A percentile compares a stretch with the other conserved stretches of the same genome.
Conservation (phyloP, 2,329 filamentous ascomycete species). For the Pezicula radicicola region DNA sequence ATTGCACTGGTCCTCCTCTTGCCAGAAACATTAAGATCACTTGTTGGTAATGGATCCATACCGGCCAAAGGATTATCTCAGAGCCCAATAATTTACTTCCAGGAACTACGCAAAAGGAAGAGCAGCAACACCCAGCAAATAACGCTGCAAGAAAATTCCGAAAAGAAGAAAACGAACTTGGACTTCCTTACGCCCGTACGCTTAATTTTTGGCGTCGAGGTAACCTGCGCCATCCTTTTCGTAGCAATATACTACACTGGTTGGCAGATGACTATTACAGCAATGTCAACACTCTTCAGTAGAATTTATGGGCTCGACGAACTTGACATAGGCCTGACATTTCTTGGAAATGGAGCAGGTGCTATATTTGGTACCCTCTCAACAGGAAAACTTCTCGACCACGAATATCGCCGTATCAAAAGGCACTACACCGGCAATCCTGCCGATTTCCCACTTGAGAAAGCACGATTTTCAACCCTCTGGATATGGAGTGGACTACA, state of each 20-base stretch:
- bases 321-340: constrained; percentile 23
- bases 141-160: not conserved
- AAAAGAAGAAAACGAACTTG: constrained; percentile 12
- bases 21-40: constrained; percentile 20
- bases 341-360: constrained; percentile 41
- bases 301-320: constrained; percentile 18
- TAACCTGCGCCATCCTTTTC: constrained; percentile 21
- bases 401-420: constrained; percentile 57
- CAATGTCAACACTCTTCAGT: constrained; percentile 21
- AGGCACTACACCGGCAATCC: constrained; percentile 7
- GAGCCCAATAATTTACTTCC: not conserved
- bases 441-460: constrained; percentile 38
- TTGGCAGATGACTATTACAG: constrained; percentile 25
- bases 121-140: not conserved
- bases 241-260: constrained; percentile 22
- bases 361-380: constrained; percentile 41
- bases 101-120: not conserved
- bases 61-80: not conserved
- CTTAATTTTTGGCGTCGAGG: constrained; percentile 22
- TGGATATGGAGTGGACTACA: constrained; percentile 34
- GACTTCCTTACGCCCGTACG: constrained; percentile 19
- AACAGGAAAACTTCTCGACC: constrained; percentile 57
- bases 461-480: constrained; percentile 28
- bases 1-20: constrained; percentile 26
- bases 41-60: constrained; percentile 22